phyloP scores from a whole-genome alignment of 2,329 filamentous ascomycete species.

The Aspergillus calidoustus region DNA sequence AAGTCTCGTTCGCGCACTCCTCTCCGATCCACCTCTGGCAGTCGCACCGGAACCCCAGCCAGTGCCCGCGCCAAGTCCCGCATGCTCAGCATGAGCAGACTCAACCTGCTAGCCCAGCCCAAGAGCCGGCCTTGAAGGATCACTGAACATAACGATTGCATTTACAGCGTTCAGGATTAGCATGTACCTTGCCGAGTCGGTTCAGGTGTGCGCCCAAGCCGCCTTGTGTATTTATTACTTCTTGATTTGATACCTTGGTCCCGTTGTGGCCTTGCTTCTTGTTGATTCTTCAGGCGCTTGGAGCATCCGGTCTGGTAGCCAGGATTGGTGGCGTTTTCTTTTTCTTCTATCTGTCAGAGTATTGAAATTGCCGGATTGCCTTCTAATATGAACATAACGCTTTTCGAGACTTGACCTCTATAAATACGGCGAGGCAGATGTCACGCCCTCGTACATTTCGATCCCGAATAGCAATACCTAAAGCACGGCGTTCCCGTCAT shows the following conservation, averaged over 20 bases:
- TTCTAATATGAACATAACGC: not conserved
- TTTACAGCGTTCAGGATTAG: constrained; percentile 19
- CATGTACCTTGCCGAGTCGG: constrained; percentile 4
- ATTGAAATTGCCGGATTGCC: not conserved
- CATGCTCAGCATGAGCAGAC: constrained; percentile 49
- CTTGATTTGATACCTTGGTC: constrained; percentile 15
- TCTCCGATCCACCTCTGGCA: constrained; percentile 27
- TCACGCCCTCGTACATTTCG: too few relatives aligned
- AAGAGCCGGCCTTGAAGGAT: constrained; percentile 42
- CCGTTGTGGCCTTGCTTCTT: constrained; percentile 8
- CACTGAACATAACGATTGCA: constrained; percentile 10
- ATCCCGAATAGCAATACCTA: too few relatives aligned
- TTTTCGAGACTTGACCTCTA: too few relatives aligned
- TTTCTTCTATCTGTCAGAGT: constrained; percentile 6
- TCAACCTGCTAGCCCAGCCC: constrained; percentile 54
- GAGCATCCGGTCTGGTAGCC: constrained; percentile 25
- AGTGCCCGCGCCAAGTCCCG: constrained; percentile 36
- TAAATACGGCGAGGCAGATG: too few relatives aligned
- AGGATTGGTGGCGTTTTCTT: constrained; percentile 19
- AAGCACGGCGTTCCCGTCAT: too few relatives aligned
- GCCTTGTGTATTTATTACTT: constrained; percentile 20
- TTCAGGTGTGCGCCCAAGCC: constrained; percentile 7
- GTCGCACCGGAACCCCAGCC: constrained; percentile 33
- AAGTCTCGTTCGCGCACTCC: constrained; percentile 42
- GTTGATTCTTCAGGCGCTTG: constrained; percentile 23